Evolutionary conservation across 345 rosid species (phyloP).

Genomic region (Noccaea bulbosa): DNA sequence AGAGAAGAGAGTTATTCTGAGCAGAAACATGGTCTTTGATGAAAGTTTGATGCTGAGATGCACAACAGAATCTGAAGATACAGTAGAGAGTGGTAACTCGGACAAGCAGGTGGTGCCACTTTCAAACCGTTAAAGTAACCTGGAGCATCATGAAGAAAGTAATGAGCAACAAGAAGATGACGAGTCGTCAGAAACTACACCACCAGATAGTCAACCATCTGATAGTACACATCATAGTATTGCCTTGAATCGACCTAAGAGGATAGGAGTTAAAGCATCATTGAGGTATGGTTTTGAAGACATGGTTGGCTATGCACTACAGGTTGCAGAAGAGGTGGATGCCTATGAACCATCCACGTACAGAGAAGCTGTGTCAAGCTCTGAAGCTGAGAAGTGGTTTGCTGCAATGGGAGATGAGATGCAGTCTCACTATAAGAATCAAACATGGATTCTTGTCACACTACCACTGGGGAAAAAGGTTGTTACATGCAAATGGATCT

Average conservation of each 20-base stretch:
- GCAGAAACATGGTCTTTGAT: background rate
- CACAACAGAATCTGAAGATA: too few species aligned
- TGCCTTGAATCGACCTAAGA: background rate
- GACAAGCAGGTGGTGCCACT: background rate
- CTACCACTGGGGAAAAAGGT: background rate
- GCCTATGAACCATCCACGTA: background rate
- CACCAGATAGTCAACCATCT: too few species aligned
- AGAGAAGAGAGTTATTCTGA: background rate
- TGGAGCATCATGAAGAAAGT: background rate
- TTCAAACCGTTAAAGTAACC: too few species aligned
- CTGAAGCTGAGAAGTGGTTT: background rate
- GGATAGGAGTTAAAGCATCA: background rate
- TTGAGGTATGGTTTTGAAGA: background rate
- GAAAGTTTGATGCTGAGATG: background rate
- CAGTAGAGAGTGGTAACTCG: background rate
- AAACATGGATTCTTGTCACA: background rate
- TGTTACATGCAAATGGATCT: constrained; percentile 8
- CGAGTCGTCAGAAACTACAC: too few species aligned
- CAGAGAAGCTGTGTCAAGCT: background rate
- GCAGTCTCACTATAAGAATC: background rate
- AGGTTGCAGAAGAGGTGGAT: background rate
- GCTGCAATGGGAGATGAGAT: constrained; percentile 14
- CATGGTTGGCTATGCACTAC: background rate
- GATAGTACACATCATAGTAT: background rate
- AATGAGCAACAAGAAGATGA: background rate